Percentiles rank a stretch among this genome's conserved stretches.
phyloP scores from a whole-genome alignment of 169 alveolate species.

The Plasmodium blacklocki region DNA sequence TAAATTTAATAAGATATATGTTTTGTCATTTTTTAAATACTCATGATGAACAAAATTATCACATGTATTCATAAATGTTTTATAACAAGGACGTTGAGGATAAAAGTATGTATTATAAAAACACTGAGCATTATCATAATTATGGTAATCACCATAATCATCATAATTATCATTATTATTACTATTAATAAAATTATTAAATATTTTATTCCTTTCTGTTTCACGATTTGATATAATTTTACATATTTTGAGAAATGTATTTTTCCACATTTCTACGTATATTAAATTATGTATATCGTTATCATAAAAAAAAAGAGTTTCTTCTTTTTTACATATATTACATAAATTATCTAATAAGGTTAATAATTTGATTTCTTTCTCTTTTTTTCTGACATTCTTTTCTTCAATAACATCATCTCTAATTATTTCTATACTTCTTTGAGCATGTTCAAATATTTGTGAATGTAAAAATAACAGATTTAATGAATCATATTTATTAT shows the following conservation, averaged over 20 bases:
- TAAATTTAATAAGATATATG: slow-evolving; percentile 6
- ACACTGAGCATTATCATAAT: no score
- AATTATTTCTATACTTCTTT: slow-evolving; percentile 55
- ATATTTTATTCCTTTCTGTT: no score
- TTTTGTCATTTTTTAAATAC: not conserved
- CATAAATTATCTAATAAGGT: slow-evolving; percentile 24
- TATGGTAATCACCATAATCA: no score
- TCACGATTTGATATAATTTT: not conserved
- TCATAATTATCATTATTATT: no score
- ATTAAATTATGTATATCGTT: slow-evolving; percentile 30
- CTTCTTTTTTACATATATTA: slow-evolving; percentile 42
- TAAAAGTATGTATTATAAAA: no score
- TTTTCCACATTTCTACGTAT: slow-evolving; percentile 36
- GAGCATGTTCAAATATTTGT: slow-evolving; percentile 60
- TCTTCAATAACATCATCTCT: slow-evolving; percentile 16
- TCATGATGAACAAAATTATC: not conserved
- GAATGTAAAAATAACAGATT: slow-evolving; percentile 33
- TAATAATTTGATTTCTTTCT: slow-evolving; percentile 24
- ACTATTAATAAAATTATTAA: no score
- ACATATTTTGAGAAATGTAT: slow-evolving; percentile 46
- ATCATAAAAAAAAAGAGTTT: slow-evolving; percentile 18
- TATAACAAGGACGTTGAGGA: not conserved
- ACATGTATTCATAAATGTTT: not conserved
- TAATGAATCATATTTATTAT: slow-evolving; percentile 14
- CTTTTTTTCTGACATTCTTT: slow-evolving; percentile 23